These are phyloP conservation scores for Acacia confusa DNA, from an alignment of 306 rosid species.

Conservation along the genomic window DNA sequence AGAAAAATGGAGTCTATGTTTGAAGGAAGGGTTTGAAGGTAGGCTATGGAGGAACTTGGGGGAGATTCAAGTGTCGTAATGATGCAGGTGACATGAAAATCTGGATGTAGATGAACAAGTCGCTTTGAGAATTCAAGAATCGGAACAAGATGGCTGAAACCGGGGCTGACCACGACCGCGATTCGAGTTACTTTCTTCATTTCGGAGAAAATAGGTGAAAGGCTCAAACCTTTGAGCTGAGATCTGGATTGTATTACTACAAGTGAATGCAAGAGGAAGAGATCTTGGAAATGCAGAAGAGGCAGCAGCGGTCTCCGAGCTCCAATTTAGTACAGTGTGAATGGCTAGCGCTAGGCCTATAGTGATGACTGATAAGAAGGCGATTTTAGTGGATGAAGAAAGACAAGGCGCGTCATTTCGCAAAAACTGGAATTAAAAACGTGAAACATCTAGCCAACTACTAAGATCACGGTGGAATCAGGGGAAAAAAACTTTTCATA, in stretches of 20 bases:
- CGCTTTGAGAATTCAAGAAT: slow-evolving; percentile 39
- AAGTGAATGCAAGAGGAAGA: slow-evolving; percentile 10
- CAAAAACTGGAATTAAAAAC: not conserved
- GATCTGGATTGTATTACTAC: slow-evolving; percentile 42
- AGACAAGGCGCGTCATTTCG: slow-evolving; percentile 4
- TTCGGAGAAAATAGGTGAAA: not conserved
- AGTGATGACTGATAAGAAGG: not conserved
- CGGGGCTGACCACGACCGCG: slow-evolving; percentile 40
- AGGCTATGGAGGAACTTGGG: slow-evolving; percentile 30
- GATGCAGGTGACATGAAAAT: slow-evolving; percentile 45
- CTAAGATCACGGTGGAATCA: no score
- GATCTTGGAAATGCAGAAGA: slow-evolving; percentile 27
- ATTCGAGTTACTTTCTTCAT: slow-evolving; percentile 34
- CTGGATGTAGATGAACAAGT: slow-evolving; percentile 28
- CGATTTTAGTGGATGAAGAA: not conserved
- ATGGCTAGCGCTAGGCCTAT: slow-evolving; percentile 18
- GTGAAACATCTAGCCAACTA: no score
- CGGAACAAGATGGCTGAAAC: slow-evolving; percentile 44
- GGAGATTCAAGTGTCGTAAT: slow-evolving; percentile 39
- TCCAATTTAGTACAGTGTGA: slow-evolving; percentile 11
- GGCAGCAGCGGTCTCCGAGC: not conserved
- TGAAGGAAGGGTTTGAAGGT: slow-evolving; percentile 47
- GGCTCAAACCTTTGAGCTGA: slow-evolving; percentile 30
- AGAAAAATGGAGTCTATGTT: slow-evolving; percentile 40
- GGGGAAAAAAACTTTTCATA: no score